Base-by-base conservation (phyloP, 73 alveolate species). In the Blepharisma stoltei region DNA sequence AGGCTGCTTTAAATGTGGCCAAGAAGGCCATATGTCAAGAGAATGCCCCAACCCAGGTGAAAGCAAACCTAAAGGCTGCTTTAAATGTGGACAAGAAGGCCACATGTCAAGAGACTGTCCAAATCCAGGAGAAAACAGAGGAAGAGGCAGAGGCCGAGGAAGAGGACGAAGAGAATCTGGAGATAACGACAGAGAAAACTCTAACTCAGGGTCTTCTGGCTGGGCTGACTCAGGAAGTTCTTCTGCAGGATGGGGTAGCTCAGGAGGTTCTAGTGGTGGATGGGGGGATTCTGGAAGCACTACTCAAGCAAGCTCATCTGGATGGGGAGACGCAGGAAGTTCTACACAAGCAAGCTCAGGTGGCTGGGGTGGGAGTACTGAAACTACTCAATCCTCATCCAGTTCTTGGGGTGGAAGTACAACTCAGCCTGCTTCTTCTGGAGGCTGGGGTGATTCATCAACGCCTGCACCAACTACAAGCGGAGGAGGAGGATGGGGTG, bases 91-190 rank as follows among this genome's bases (percentile, higher is more conserved):
- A 0, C 85, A 87, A 55, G 83, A 54, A 54, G 94, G 94, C 8
- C 94, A 87, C 45, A 78, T 82, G 82, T 44, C 89, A n/a, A 65
- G 89, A 71, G 94, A 87, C 6, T 89, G 96, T 54, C 90, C 95
- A 7, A 86, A 88, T 5, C 79, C 79, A 18, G 65, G 27, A 18
- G 76, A 23, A 9, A 69, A 69, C 60, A 0, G 75, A 44, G 37
- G 76, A 9, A n/a, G 43, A 44, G 27, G 79, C 11, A 14, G 76
- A 18, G 71, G 43, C 1, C 14, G 55, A 44, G 23, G 67, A 46
- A n/a, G 65, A 23, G 60, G 65, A 92, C 45, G 83, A 76, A 54
- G 78, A 11, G 75, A 18, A 76, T 8, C 37, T 25, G 50, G 32
- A 38, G 77, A 54, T 6, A 6, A 41, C 45, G 75, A 11, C 14